phyloP scores from a whole-genome alignment of 805 yeast genomes.

The Ogataea nitratoaversa region DNA sequence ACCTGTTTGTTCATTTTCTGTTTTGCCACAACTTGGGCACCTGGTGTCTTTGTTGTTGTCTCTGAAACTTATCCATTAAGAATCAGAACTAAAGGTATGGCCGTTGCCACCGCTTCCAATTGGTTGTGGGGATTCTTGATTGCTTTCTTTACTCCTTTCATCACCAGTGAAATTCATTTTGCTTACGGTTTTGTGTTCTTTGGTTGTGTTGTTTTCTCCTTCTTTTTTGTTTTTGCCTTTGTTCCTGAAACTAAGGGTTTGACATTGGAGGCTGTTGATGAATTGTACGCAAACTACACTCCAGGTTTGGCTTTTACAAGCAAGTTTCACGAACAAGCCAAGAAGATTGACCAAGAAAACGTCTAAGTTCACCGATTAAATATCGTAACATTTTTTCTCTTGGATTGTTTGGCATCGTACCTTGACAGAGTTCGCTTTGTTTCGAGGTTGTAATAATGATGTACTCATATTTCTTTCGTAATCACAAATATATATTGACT shows the following conservation, averaged over 20 bases:
- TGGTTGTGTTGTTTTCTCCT: constrained; percentile 50
- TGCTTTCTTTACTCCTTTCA: constrained; percentile 56
- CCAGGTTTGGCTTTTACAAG: constrained; percentile 28
- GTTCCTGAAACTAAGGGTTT: constrained; percentile 55
- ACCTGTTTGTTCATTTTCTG: constrained; percentile 61
- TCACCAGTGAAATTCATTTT: constrained; percentile 49
- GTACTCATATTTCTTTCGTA: too few species aligned
- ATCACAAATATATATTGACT: too few species aligned
- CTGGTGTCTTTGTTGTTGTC: constrained; percentile 60
- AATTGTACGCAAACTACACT: constrained; percentile 37
- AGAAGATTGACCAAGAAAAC: background rate
- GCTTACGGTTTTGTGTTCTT: constrained; percentile 55
- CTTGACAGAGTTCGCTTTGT: too few species aligned
- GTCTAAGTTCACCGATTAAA: background rate
- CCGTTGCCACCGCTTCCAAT: constrained; percentile 60
- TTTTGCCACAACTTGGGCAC: constrained; percentile 77
- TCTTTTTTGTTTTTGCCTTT: constrained; percentile 50
- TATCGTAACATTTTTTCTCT: background rate
- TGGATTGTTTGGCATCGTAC: too few species aligned
- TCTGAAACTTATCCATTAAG: constrained; percentile 67
- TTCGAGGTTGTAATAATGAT: too few species aligned
- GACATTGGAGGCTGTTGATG: constrained; percentile 53
- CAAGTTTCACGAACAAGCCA: constrained; percentile 1
- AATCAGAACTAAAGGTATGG: constrained; percentile 60
- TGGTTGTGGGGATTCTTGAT: constrained; percentile 60